Evolutionary conservation across 1,284 basidiomycete species (phyloP).

Genomic region (Rhodotorula sp.): DNA sequence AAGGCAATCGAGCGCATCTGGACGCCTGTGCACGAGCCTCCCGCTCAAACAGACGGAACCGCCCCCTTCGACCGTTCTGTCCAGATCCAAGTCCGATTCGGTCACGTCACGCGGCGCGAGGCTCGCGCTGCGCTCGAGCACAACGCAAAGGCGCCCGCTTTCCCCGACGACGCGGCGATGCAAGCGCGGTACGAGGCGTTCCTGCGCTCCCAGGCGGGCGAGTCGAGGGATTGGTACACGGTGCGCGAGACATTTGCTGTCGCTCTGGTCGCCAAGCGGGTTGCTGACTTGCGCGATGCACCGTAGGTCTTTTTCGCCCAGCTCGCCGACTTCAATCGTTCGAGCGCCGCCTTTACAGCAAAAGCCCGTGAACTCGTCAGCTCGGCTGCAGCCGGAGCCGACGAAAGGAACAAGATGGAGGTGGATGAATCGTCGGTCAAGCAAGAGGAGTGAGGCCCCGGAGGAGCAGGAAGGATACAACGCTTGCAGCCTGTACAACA

Average conservation of each 20-base stretch:
- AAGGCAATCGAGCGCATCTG: background rate
- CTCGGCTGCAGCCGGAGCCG: background rate
- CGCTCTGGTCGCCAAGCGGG: background rate
- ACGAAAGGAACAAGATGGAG: background rate
- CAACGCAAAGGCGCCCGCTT: background rate
- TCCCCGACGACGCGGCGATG: background rate
- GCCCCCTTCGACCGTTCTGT: background rate
- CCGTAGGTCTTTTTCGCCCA: slow-evolving; percentile 7
- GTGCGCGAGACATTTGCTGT: background rate
- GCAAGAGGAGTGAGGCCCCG: slow-evolving; percentile 22
- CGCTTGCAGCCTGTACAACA: slow-evolving; percentile 6
- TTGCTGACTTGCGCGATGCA: too few species aligned
- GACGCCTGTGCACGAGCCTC: background rate
- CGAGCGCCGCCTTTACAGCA: background rate
- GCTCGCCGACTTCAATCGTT: background rate
- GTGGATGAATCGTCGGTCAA: slow-evolving; percentile 35
- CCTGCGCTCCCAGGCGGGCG: slow-evolving; percentile 5
- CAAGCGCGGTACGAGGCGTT: slow-evolving; percentile 8
- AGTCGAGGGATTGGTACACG: slow-evolving; percentile 11
- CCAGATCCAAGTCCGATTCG: background rate
- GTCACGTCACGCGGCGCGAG: background rate
- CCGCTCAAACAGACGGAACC: background rate
- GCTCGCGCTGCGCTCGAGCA: background rate
- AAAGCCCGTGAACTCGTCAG: background rate
- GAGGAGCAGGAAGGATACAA: too few species aligned